Evolutionary conservation across 306 rosid genomes (phyloP).

Genomic region (Cucurbita pepo): DNA sequence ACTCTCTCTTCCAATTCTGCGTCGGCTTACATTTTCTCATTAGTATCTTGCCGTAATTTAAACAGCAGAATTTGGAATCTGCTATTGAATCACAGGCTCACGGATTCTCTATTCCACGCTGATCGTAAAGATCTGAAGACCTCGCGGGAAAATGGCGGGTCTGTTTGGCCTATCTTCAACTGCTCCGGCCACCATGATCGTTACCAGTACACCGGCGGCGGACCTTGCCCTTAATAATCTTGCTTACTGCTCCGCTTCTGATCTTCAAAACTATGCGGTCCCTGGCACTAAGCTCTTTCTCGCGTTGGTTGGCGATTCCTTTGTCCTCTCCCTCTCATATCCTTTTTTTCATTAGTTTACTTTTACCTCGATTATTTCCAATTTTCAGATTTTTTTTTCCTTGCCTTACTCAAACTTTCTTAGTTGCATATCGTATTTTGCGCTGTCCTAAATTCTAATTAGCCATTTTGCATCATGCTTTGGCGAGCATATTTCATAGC

Average conservation of each 20-base stretch:
- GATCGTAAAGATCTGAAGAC: background rate
- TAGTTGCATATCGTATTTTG: background rate
- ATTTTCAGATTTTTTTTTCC: background rate
- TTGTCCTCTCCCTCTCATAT: conserved; percentile 70
- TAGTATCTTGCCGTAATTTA: background rate
- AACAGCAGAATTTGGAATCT: background rate
- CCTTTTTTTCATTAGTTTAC: conserved; percentile 12
- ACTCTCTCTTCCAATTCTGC: background rate
- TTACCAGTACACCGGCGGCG: conserved; percentile 46
- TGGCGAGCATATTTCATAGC: background rate
- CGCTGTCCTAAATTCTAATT: background rate
- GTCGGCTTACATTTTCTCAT: background rate
- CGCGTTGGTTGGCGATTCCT: conserved; percentile 44
- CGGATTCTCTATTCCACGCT: background rate
- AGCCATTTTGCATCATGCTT: background rate
- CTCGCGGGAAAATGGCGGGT: conserved; percentile 32
- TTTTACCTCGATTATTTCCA: background rate
- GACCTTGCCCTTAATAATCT: conserved; percentile 62
- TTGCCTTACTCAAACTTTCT: background rate
- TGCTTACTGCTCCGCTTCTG: conserved; percentile 59
- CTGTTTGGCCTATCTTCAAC: conserved; percentile 32
- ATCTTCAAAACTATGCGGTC: conserved; percentile 52
- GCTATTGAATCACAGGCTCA: background rate
- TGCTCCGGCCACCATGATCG: conserved; percentile 32
- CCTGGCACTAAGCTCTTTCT: conserved; percentile 37